A percentile compares a stretch with the other conserved stretches of the same genome.
phyloP scores from a whole-genome alignment of 805 yeast genomes.

The Saccharomycopsis fodiens region DNA sequence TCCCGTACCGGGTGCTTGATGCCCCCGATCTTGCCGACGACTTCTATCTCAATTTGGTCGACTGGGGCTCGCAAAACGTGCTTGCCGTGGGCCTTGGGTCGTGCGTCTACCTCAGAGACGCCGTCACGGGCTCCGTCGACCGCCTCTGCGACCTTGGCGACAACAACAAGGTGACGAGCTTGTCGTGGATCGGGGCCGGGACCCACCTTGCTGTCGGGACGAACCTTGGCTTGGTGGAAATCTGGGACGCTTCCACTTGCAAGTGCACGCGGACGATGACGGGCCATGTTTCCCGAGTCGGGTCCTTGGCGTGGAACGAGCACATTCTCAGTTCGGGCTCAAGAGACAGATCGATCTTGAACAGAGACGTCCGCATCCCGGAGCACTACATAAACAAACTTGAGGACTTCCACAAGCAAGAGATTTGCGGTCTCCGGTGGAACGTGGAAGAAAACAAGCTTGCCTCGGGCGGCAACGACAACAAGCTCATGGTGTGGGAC shows the following conservation, averaged over 20 bases:
- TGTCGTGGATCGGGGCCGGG: slow-evolving; percentile 92
- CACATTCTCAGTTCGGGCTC: slow-evolving; percentile 85
- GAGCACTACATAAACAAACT: slow-evolving; percentile 71
- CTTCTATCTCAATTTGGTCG: slow-evolving; percentile 83
- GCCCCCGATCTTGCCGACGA: slow-evolving; percentile 96
- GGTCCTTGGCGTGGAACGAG: slow-evolving; percentile 90
- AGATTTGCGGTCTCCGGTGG: slow-evolving; percentile 96
- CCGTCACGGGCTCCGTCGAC: slow-evolving; percentile 73
- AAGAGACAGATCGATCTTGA: slow-evolving; percentile 74
- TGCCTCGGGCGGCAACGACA: slow-evolving; percentile 96
- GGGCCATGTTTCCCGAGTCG: slow-evolving; percentile 80
- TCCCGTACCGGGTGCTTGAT: slow-evolving; percentile 88
- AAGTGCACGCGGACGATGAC: slow-evolving; percentile 86
- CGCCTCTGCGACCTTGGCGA: slow-evolving; percentile 68
- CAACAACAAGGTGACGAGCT: slow-evolving; percentile 68
- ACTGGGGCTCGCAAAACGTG: slow-evolving; percentile 89
- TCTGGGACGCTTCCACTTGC: slow-evolving; percentile 83
- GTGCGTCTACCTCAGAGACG: slow-evolving; percentile 87
- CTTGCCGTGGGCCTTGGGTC: slow-evolving; percentile 88
- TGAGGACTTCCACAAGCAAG: slow-evolving; percentile 70
- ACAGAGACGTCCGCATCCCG: slow-evolving; percentile 85
- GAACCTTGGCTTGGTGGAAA: slow-evolving; percentile 76
- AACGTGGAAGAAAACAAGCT: slow-evolving; percentile 82
- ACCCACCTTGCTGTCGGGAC: slow-evolving; percentile 94
- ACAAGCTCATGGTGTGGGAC: slow-evolving; percentile 81